phyloP scores from a whole-genome alignment of 1,139 yeast genomes.

The Pichia cactophila region DNA sequence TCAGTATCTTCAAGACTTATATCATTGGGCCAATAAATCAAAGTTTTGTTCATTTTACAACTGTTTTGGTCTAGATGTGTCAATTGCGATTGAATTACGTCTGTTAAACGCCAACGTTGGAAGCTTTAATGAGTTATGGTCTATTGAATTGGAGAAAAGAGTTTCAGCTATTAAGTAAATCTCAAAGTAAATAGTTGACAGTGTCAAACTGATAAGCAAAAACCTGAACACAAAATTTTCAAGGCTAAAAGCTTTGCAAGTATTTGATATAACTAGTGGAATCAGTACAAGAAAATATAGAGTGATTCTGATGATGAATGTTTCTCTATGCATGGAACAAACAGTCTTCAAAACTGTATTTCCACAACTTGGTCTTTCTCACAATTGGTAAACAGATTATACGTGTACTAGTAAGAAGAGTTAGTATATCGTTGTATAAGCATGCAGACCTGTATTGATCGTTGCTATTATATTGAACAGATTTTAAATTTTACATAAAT shows the following conservation, averaged over 20 bases:
- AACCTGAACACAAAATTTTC: not conserved
- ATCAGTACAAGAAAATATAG: too few species aligned
- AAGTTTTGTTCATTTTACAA: not conserved
- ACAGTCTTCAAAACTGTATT: not conserved
- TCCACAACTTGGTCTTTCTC: too few species aligned
- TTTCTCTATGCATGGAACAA: not conserved
- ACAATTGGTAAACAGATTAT: too few species aligned
- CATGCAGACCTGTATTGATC: too few species aligned
- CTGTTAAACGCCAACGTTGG: constrained; percentile 10
- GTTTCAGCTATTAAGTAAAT: constrained; percentile 8
- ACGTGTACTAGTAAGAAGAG: too few species aligned
- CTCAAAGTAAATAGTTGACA: constrained; percentile 12
- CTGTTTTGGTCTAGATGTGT: not conserved
- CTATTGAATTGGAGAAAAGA: constrained; percentile 11
- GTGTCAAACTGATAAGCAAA: constrained; percentile 5
- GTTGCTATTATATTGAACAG: too few species aligned
- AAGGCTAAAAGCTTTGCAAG: not conserved
- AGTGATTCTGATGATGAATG: not conserved
- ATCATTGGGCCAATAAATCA: constrained; percentile 28
- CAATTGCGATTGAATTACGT: constrained; percentile 10
- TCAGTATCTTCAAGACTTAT: constrained; percentile 6
- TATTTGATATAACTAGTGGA: not conserved
- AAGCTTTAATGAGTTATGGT: constrained; percentile 1
- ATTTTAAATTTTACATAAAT: too few species aligned
- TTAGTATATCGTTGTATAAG: too few species aligned